Evolutionary conservation across 805 yeast genomes (phyloP).

Genomic region (Teunomyces tritomae): DNA sequence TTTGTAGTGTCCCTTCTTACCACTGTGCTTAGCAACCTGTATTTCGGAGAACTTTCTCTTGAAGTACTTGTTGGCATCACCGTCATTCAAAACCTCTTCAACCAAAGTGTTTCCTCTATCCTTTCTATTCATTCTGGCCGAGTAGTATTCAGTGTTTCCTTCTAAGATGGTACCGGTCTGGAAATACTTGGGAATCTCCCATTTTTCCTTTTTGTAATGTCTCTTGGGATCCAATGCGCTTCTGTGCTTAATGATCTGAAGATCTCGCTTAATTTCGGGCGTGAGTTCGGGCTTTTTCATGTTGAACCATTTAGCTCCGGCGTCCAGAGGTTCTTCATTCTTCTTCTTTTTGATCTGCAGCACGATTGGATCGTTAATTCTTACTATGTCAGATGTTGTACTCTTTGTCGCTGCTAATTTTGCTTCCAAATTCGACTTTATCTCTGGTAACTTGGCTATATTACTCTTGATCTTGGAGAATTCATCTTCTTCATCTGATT

Average conservation of each 20-base stretch:
- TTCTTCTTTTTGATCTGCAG: slow-evolving; percentile 16
- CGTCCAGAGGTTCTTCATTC: slow-evolving; percentile 19
- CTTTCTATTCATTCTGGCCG: slow-evolving; percentile 61
- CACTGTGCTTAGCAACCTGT: slow-evolving; percentile 59
- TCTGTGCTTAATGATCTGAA: slow-evolving; percentile 77
- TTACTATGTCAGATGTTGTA: slow-evolving; percentile 20
- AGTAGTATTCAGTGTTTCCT: slow-evolving; percentile 75
- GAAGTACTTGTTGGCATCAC: slow-evolving; percentile 69
- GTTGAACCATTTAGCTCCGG: slow-evolving; percentile 75
- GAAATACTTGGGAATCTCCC: slow-evolving; percentile 74
- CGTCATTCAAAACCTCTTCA: slow-evolving; percentile 78
- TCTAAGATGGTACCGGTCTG: slow-evolving; percentile 88
- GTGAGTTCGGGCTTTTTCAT: slow-evolving; percentile 77
- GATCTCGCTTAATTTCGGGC: slow-evolving; percentile 68
- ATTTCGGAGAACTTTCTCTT: slow-evolving; percentile 81
- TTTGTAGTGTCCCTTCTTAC: slow-evolving; percentile 67
- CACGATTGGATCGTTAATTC: slow-evolving; percentile 48
- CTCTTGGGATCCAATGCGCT: slow-evolving; percentile 93
- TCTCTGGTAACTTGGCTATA: slow-evolving; percentile 39
- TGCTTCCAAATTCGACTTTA: slow-evolving; percentile 30
- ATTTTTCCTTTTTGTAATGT: slow-evolving; percentile 84
- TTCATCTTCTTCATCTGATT: slow-evolving; percentile 15
- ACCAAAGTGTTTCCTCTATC: slow-evolving; percentile 77
- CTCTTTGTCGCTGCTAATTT: slow-evolving; percentile 15
- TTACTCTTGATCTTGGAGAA: slow-evolving; percentile 35